Base-by-base conservation (phyloP, 2,329 filamentous ascomycete genomes). In the Cladobotryum mycophilum region DNA sequence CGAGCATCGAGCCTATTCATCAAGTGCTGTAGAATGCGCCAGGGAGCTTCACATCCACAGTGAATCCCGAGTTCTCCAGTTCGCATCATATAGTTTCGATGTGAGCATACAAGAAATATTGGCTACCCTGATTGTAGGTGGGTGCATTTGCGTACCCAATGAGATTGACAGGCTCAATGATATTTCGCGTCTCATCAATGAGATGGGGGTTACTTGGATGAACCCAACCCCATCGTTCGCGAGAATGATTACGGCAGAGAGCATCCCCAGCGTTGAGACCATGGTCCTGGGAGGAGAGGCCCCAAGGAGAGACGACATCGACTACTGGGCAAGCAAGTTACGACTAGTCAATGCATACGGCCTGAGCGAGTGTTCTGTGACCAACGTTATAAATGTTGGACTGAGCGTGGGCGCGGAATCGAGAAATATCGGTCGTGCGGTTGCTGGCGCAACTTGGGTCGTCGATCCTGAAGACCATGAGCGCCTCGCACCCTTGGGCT, bases 61-160 rank as follows among this genome's bases (percentile, higher is more conserved):
- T 7, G 25, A 25, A 18, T 42, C 38, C 35, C 37, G 60, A 8
- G 53, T 58, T 2, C 51, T 63, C 9, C 56, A 64, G 47, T 64
- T 59, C 44, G 53, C 56, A 15, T 55, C 65, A 3, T 68, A 71
- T 51, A 67, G 65, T 5, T 72, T 70, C 36, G 69, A 71, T 52
- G 66, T 65, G 40, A 65, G 64, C 30, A 55, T 71, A 1, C 58
- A 59, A 15, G 68, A 71, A 40, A 68, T 70, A 50, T 63, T 70
- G 40, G 65, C 63, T 5, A 68, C 70, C 2, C 63, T 73, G 22
- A 59, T 66, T 37, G 52, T 60, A 33, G 69, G 70, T 22, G 70
- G 66, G 13, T 70, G 67, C 49, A 62, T 72, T 4, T 71, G 69
- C 48, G 60, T 71, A 12, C 47, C 47, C 14, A 22, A 41, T 15